These are phyloP conservation scores for Aspergillus conjunctus DNA, from an alignment of 495 filamentous ascomycete species.

Conservation along the genomic window DNA sequence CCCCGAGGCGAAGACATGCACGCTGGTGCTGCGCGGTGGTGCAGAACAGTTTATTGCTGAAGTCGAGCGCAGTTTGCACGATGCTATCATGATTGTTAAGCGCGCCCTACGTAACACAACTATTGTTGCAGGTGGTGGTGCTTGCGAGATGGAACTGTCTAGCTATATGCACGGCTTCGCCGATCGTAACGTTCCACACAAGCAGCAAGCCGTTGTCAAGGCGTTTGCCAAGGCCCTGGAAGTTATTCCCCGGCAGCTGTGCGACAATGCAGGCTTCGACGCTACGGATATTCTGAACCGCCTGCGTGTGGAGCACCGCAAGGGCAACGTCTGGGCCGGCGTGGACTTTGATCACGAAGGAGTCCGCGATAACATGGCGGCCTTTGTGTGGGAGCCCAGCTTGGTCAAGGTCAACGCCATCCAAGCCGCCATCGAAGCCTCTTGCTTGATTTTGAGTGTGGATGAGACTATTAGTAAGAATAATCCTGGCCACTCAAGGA, in stretches of 20 bases:
- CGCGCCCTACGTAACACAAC: slow-evolving; percentile 89
- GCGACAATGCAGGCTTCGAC: slow-evolving; percentile 98
- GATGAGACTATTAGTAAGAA: slow-evolving; percentile 90
- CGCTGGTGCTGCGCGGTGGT: slow-evolving; percentile 89
- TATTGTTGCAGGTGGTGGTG: slow-evolving; percentile 94
- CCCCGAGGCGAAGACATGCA: slow-evolving; percentile 94
- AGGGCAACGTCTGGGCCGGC: slow-evolving; percentile 89
- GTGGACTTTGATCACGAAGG: slow-evolving; percentile 94
- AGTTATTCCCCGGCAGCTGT: slow-evolving; percentile 93
- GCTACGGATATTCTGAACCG: slow-evolving; percentile 96
- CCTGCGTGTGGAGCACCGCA: slow-evolving; percentile 89
- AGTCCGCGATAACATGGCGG: slow-evolving; percentile 86
- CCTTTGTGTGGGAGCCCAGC: slow-evolving; percentile 95
- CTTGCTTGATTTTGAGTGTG: slow-evolving; percentile 91
- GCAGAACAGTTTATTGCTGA: slow-evolving; percentile 99
- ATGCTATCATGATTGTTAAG: slow-evolving; percentile 99
- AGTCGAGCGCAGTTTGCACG: slow-evolving; percentile 94
- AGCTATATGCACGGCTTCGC: slow-evolving; percentile 89
- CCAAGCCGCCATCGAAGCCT: slow-evolving; percentile 91
- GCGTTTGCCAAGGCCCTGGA: slow-evolving; percentile 96
- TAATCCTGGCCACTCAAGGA: neutral
- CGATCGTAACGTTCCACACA: slow-evolving; percentile 87
- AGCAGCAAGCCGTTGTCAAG: slow-evolving; percentile 97
- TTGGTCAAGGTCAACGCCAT: slow-evolving; percentile 97
- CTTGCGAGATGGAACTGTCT: slow-evolving; percentile 95